Percentiles rank a stretch among this genome's conserved stretches.
Evolutionary conservation across 441 rosid genomes (phyloP).

Genomic region (Jatropha podagrica): DNA sequence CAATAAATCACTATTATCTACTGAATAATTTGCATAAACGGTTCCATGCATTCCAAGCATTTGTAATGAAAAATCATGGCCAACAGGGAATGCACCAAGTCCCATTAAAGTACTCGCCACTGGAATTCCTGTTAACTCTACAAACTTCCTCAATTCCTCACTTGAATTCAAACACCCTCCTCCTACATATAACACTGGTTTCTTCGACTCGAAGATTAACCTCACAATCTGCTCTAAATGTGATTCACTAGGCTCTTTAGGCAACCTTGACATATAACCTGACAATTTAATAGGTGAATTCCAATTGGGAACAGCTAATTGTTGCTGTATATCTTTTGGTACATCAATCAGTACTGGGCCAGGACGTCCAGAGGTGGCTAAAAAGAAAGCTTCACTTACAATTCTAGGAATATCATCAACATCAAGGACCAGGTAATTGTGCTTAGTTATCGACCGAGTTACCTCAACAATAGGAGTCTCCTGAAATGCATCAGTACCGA

Average conservation of each 20-base stretch:
- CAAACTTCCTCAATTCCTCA: constrained; percentile 72
- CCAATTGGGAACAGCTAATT: constrained; percentile 83
- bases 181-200: constrained; percentile 89
- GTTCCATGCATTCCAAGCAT: constrained; percentile 99
- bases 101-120: constrained; percentile 99
- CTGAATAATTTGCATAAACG: constrained; percentile 86
- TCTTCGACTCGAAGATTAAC: constrained; percentile 72
- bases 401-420: constrained; percentile 87
- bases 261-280: constrained; percentile 82
- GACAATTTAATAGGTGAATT: constrained; percentile 49
- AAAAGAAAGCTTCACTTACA: constrained; percentile 73
- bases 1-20: constrained; percentile 76
- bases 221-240: constrained; percentile 80
- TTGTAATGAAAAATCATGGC: constrained; percentile 63
- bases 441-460: constrained; percentile 83
- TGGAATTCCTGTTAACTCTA: constrained; percentile 81
- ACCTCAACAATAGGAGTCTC: constrained; percentile 97
- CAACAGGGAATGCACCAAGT: constrained; percentile 64
- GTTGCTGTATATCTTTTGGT: constrained; percentile 93
- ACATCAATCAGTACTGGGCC: constrained; percentile 90
- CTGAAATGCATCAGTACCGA: constrained; percentile 91
- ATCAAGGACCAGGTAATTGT: constrained; percentile 82
- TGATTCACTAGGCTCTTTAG: constrained; percentile 47
- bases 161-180: constrained; percentile 97
- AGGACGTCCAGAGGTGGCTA: constrained; percentile 82